Conservation (phyloP, 805 yeast species). For the Lachancea quebecensis region DNA sequence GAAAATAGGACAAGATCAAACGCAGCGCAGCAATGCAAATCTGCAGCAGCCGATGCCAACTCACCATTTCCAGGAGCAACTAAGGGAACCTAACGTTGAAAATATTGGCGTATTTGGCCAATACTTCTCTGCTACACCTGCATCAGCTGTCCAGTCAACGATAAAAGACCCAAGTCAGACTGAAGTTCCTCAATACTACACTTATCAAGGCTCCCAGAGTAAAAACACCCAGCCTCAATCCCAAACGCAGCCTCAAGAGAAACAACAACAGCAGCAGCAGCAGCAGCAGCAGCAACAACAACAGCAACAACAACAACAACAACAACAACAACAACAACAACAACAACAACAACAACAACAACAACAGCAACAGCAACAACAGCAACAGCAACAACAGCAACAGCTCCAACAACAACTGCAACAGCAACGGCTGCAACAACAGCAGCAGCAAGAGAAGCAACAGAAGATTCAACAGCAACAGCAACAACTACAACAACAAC, state of each 20-base stretch:
- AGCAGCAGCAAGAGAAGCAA: conserved; percentile 13
- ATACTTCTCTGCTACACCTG: background rate
- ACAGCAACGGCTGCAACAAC: conserved; percentile 2
- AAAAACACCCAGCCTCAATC: background rate
- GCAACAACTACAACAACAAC: background rate
- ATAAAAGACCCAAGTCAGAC: background rate
- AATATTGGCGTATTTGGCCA: background rate
- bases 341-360: no score
- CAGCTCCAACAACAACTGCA: conserved; percentile 7
- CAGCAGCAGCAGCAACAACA: conserved; percentile 7
- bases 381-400: conserved; percentile 6
- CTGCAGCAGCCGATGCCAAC: no score
- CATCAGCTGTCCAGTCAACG: background rate
- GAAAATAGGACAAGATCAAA: background rate
- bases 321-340: background rate
- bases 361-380: no score
- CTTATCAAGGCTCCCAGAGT: background rate
- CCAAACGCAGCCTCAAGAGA: conserved; percentile 10
- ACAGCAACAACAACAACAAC: conserved; percentile 5
- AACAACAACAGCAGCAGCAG: conserved; percentile 5
- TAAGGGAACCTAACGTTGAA: background rate
- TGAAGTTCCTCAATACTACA: background rate
- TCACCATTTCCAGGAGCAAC: background rate
- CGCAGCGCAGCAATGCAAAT: no score
- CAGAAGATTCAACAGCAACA: conserved; percentile 8